phyloP scores from a whole-genome alignment of 371 early-diverging fungal species.

The Rhizomucor miehei region DNA sequence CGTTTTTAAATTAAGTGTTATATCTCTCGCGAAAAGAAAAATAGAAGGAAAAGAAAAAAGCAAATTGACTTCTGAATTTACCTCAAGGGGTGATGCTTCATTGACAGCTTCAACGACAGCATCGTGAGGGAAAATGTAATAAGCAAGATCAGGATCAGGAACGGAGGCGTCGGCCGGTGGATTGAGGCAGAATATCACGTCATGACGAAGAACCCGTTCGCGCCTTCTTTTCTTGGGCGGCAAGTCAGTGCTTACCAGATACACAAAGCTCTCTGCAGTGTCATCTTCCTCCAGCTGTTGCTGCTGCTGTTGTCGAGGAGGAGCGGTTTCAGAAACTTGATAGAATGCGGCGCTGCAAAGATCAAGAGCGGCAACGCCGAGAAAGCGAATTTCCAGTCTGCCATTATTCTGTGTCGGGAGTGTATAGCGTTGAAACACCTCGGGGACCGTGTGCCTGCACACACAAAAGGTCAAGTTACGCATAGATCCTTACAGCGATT shows the following conservation, averaged over 20 bases:
- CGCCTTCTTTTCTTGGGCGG: conserved; percentile 45
- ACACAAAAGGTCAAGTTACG: conserved; percentile 3
- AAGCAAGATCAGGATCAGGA: conserved; percentile 14
- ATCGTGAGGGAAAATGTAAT: conserved; percentile 44
- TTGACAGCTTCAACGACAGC: conserved; percentile 41
- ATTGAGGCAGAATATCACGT: conserved; percentile 28
- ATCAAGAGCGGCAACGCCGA: conserved; percentile 23
- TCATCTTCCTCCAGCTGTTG: too few species aligned
- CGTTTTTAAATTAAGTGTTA: too few species aligned
- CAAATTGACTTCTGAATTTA: neutral
- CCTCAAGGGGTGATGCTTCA: conserved; percentile 37
- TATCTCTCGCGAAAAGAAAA: neutral
- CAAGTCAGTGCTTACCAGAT: conserved; percentile 6
- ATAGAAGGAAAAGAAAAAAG: neutral
- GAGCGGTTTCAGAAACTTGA: conserved; percentile 35
- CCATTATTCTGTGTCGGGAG: conserved; percentile 6
- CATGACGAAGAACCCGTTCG: conserved; percentile 24
- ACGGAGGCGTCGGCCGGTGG: neutral
- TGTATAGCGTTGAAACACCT: conserved; percentile 16
- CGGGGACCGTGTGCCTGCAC: conserved; percentile 4
- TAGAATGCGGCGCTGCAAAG: conserved; percentile 21
- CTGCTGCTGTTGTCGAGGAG: neutral
- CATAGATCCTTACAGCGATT: neutral
- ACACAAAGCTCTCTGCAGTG: neutral
- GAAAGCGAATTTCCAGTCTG: conserved; percentile 21